These are phyloP conservation scores for Colletotrichum acutatum DNA, from an alignment of 2,329 filamentous ascomycete genomes.

Conservation along the genomic window DNA sequence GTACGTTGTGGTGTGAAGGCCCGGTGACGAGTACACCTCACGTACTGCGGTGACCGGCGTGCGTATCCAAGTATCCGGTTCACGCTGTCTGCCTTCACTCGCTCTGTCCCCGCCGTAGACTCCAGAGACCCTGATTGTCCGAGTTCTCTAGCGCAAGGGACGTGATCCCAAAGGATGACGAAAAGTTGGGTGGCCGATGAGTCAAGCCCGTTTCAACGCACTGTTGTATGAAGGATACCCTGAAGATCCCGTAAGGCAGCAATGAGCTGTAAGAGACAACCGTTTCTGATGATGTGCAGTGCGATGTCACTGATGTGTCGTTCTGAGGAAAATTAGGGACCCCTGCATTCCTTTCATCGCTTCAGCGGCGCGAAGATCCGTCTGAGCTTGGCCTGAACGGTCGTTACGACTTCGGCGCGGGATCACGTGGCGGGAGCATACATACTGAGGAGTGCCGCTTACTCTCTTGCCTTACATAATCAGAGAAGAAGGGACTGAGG, in stretches of 20 bases:
- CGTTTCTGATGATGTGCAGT: not conserved
- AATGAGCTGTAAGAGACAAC: not conserved
- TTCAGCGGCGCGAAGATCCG: constrained; percentile 19
- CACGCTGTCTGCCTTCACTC: not conserved
- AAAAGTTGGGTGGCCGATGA: constrained; percentile 18
- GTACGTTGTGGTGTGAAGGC: not conserved
- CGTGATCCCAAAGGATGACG: not conserved
- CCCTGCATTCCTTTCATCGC: constrained; percentile 2
- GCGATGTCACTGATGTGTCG: not conserved
- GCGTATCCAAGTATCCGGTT: constrained; percentile 9
- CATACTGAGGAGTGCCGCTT: no score
- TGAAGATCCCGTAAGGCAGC: not conserved
- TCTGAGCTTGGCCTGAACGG: not conserved
- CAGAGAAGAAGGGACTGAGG: not conserved
- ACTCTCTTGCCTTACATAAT: not conserved
- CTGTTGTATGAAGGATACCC: not conserved
- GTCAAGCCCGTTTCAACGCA: constrained; percentile 8
- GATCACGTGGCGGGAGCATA: not conserved
- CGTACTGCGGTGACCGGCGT: not conserved
- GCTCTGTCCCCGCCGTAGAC: not conserved
- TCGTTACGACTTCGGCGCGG: not conserved
- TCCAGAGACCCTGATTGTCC: constrained; percentile 19
- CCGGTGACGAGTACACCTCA: not conserved
- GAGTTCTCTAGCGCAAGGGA: not conserved
- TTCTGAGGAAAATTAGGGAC: not conserved